phyloP scores from a whole-genome alignment of 2,329 filamentous ascomycete species.

The Ophiocordyceps sinensis region DNA sequence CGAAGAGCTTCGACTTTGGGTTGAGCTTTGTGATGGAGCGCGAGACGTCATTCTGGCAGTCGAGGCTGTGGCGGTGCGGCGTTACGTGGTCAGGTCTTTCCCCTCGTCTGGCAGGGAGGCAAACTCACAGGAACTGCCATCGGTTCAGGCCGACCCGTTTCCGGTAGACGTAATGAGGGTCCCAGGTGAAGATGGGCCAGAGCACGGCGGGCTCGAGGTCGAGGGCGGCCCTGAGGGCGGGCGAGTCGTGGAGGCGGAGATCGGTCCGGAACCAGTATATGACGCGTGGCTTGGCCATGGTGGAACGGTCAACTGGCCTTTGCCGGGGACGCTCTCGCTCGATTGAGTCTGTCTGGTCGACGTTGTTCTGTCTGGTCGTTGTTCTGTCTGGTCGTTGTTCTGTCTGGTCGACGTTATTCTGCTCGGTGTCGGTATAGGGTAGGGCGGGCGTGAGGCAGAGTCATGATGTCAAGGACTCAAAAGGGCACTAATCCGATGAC shows the following conservation, averaged over 20 bases:
- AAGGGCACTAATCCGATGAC: too few species aligned
- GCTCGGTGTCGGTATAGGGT: too few species aligned
- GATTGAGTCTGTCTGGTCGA: too few species aligned
- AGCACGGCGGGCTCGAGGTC: constrained; percentile 53
- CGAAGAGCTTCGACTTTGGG: constrained; percentile 52
- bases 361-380: too few species aligned
- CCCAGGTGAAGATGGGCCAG: constrained; percentile 70
- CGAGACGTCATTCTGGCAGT: constrained; percentile 60
- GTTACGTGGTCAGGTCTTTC: background rate
- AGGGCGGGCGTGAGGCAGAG: too few species aligned
- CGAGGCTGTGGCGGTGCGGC: constrained; percentile 30
- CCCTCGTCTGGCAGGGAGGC: background rate
- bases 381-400: too few species aligned
- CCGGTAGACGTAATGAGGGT: constrained; percentile 65
- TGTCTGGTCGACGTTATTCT: too few species aligned
- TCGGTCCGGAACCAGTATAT: constrained; percentile 73
- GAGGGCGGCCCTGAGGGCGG: constrained; percentile 56
- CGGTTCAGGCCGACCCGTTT: constrained; percentile 56
- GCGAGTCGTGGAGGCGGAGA: constrained; percentile 62
- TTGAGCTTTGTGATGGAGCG: constrained; percentile 54
- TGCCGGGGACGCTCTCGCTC: too few species aligned
- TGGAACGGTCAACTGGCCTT: background rate
- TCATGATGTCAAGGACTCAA: too few species aligned
- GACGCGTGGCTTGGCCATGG: constrained; percentile 29
- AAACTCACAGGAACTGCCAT: constrained; percentile 52